A percentile compares a stretch with the other conserved stretches of the same genome.
Conservation (phyloP, 768 basidiomycete genomes). For the Pholiota microspora region DNA sequence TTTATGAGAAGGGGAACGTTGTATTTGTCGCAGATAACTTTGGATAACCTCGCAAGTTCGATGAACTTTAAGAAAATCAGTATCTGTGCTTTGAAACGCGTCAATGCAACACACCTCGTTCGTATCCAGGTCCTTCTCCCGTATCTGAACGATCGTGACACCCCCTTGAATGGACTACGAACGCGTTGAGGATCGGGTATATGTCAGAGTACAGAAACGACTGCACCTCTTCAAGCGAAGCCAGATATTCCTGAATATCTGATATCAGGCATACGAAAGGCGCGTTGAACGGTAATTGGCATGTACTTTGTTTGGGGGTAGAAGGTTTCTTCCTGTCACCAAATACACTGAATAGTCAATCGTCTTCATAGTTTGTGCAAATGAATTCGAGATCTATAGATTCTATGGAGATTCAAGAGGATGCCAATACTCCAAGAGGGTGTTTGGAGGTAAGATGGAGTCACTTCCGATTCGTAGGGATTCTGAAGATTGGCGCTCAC, state of each 20-base stretch:
- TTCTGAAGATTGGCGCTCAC: too few species aligned
- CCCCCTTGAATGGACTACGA: constrained; percentile 77
- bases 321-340: constrained; percentile 77
- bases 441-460: too few species aligned
- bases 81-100: background rate
- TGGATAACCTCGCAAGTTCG: constrained; percentile 65
- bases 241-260: constrained; percentile 55
- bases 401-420: too few species aligned
- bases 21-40: constrained; percentile 72
- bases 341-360: constrained; percentile 80
- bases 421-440: too few species aligned
- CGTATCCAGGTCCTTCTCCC: constrained; percentile 84
- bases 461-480: too few species aligned
- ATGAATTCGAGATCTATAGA: too few species aligned
- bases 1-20: constrained; percentile 84
- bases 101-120: constrained; percentile 56
- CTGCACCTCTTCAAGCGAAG: constrained; percentile 71
- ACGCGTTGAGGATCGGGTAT: background rate
- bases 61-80: constrained; percentile 57
- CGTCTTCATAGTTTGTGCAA: background rate
- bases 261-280: constrained; percentile 6
- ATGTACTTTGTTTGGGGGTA: constrained; percentile 73
- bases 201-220: constrained; percentile 2
- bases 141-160: constrained; percentile 85
- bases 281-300: background rate